phyloP scores from a whole-genome alignment of 2,329 filamentous ascomycete genomes.

The Pseudogymnoascus sp. region DNA sequence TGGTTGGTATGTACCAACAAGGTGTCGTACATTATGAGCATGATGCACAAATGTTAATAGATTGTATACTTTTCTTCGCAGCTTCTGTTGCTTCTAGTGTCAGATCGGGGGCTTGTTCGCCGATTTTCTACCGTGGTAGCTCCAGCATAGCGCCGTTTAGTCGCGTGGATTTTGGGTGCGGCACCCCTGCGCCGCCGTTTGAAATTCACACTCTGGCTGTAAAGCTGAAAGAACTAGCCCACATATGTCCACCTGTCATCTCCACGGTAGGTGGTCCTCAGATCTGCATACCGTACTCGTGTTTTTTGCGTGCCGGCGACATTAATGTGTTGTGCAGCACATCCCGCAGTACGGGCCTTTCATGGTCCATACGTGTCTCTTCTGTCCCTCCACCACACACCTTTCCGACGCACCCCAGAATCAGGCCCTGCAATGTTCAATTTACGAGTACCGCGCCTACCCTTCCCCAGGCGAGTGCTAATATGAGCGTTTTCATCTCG shows the following conservation, averaged over 20 bases:
- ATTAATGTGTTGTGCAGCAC: conserved; percentile 7
- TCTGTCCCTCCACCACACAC: not conserved
- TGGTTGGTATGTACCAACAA: not conserved
- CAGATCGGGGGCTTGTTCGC: not conserved
- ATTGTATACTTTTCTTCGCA: conserved; percentile 2
- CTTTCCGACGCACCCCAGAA: conserved; percentile 1
- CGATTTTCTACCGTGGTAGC: conserved; percentile 6
- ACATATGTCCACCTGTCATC: conserved; percentile 1
- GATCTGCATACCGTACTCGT: conserved; percentile 1
- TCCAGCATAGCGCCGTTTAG: not conserved
- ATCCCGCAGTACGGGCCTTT: not conserved
- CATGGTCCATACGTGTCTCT: not conserved
- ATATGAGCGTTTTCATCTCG: not conserved
- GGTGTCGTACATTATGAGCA: not conserved
- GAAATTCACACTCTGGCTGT: conserved; percentile 6
- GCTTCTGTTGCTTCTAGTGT: conserved; percentile 5
- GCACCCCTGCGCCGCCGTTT: not conserved
- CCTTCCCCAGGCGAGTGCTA: not conserved
- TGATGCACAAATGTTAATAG: not conserved
- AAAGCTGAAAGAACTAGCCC: conserved; percentile 1
- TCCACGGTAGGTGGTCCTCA: not conserved
- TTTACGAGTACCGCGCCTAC: conserved; percentile 7
- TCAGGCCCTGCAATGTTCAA: not conserved
- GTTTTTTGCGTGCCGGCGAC: not conserved
- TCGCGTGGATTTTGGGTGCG: not conserved